Conservation (phyloP, 108 stramenopile species). For the Bacterosira constricta region DNA sequence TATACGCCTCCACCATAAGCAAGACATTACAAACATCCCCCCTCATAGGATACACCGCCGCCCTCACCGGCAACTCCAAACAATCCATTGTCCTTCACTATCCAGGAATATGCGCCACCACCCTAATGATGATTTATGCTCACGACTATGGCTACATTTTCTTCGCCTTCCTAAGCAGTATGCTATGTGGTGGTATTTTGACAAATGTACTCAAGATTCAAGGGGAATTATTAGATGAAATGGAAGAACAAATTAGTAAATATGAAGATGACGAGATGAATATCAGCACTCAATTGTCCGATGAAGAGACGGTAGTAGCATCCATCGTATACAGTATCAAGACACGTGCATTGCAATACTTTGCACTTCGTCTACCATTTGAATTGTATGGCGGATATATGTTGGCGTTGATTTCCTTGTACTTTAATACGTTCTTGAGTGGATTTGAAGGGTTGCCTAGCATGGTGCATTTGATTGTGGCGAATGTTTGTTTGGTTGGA, state of each 20-base stretch:
- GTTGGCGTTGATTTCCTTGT: not conserved
- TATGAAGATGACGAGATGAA: too few species aligned
- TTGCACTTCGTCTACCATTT: slow-evolving; percentile 24
- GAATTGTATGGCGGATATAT: slow-evolving; percentile 20
- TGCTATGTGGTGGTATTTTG: not conserved
- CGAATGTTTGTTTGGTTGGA: not conserved
- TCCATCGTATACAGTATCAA: not conserved
- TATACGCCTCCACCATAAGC: not conserved
- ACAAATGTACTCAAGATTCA: not conserved
- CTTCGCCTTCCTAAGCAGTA: not conserved
- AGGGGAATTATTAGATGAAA: not conserved
- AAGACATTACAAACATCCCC: not conserved
- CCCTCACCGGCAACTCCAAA: too few species aligned
- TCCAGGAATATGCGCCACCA: not conserved
- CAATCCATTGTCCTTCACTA: slow-evolving; percentile 3
- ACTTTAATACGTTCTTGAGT: slow-evolving; percentile 20
- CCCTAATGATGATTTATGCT: not conserved
- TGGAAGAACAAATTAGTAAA: not conserved
- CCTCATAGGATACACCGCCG: not conserved
- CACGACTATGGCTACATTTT: slow-evolving; percentile 6
- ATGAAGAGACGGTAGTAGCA: not conserved
- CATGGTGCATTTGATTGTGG: slow-evolving; percentile 8
- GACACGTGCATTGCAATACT: not conserved
- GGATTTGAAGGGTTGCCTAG: not conserved
- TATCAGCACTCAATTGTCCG: not conserved